A percentile compares a stretch with the other conserved stretches of the same genome.
phyloP scores from a whole-genome alignment of 129 eudicot species.

The Calendula officinalis region DNA sequence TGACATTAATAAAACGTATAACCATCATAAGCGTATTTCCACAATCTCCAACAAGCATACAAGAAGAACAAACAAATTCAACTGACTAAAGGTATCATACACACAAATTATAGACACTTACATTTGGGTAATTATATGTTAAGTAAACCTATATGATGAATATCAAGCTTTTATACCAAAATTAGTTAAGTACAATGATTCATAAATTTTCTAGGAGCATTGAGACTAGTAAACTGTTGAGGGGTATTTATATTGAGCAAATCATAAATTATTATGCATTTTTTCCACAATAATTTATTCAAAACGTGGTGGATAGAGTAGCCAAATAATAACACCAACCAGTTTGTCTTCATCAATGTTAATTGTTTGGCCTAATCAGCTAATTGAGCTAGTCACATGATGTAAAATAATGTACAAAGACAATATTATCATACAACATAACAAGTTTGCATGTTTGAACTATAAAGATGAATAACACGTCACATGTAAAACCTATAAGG shows the following conservation, averaged over 20 bases:
- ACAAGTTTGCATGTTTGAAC: background rate
- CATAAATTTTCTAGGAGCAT: background rate
- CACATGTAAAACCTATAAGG: background rate
- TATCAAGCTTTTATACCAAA: slow-evolving; percentile 2
- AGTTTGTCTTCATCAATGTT: slow-evolving; percentile 12
- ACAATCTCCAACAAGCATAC: too few relatives aligned
- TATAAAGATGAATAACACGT: background rate
- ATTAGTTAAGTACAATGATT: slow-evolving; percentile 9
- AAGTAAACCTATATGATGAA: background rate
- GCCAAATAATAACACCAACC: slow-evolving; percentile 24
- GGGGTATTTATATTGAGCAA: slow-evolving; percentile 11
- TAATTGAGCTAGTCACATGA: slow-evolving; percentile 9
- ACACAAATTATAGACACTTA: background rate
- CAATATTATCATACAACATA: background rate
- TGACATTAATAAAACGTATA: too few relatives aligned
- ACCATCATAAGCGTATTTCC: too few relatives aligned
- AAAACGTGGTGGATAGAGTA: slow-evolving; percentile 17
- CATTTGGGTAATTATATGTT: background rate
- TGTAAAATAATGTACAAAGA: slow-evolving; percentile 17
- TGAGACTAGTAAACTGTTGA: slow-evolving; percentile 9
- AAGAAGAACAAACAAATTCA: too few relatives aligned
- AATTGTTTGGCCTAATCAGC: slow-evolving; percentile 16
- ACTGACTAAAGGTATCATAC: too few relatives aligned
- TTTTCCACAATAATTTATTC: slow-evolving; percentile 10
- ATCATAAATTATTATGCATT: slow-evolving; percentile 3